These are phyloP conservation scores for Populus euphratica DNA, from an alignment of 345 rosid genomes.

Conservation along the genomic window DNA sequence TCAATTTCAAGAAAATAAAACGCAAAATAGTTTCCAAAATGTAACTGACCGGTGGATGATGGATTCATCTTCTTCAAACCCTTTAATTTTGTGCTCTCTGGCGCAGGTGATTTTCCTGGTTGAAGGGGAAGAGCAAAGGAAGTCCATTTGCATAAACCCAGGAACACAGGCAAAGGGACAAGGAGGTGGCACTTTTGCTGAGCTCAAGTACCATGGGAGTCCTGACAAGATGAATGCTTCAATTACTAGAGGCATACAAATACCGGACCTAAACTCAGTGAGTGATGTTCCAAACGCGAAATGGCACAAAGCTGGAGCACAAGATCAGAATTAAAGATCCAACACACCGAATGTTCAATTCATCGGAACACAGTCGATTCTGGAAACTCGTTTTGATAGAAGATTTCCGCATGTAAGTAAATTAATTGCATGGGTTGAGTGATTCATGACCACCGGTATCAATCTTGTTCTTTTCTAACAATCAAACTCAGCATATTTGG, in stretches of 20 bases:
- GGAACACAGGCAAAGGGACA: slow-evolving; percentile 86
- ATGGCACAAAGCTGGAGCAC: neutral
- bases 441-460: neutral
- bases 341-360: neutral
- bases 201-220: slow-evolving; percentile 55
- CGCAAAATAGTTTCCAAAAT: neutral
- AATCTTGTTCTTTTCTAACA: neutral
- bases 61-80: neutral
- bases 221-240: slow-evolving; percentile 63
- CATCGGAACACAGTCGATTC: neutral
- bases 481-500: neutral
- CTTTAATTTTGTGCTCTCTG: neutral
- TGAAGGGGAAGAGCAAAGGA: slow-evolving; percentile 53
- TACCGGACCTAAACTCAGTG: neutral
- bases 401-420: neutral
- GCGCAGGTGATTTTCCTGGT: slow-evolving; percentile 57
- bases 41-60: neutral
- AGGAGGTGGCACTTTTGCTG: slow-evolving; percentile 81
- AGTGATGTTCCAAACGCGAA: neutral
- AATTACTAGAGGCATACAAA: slow-evolving; percentile 57
- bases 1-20: neutral
- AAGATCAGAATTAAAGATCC: slow-evolving; percentile 3
- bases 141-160: slow-evolving; percentile 79
- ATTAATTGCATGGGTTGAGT: neutral
- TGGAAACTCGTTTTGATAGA: neutral